Evolutionary conservation across 192 early-diverging fungal genomes (phyloP), one percentile per base, ranked within the genome.

Genomic region (Rhizophagus sp.): DNA sequence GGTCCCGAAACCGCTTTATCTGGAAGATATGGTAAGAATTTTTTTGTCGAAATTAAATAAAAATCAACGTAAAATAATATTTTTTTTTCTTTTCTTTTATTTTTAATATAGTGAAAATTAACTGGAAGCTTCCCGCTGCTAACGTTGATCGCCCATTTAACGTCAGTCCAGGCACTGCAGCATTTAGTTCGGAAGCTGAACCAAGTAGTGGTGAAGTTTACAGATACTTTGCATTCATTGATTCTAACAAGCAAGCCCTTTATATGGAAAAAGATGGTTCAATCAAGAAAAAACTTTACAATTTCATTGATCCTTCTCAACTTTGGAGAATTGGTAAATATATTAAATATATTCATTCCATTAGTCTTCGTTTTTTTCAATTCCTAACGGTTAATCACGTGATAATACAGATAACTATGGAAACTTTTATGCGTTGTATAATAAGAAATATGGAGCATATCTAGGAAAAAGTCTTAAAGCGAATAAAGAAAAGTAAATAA

Each of bases 151-250:
- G 34, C 47, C 34, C 33, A 44, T 70, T 70, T 3, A 70, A 33
- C 4, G 24, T 41, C n/a, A 39, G 15, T 41, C n/a, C 68, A 70
- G 47, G 39, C 19, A 11, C 15, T 9, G 10, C 34, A 24, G 9
- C 68, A 17, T 70, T 19, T n/a, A 11, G 9, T 19, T 10, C 17
- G n/a, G n/a, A 17, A 36, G 68, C 44, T n/a, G 8, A 36, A 2
- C 4, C 68, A 44, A 41, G n/a, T n/a, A 70, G 6, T 11, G 68
- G 41, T 25, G 68, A 70, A 70, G 34, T 70, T 12, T 70, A 70
- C 33, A 34, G 68, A 41, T 70, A 70, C 39, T 70, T 70, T 70
- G 68, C 68, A 70, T 70, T 70, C 10, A 17, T 70, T 44, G 68
- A 70, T 70, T 11, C 36, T 70, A 1, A 24, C 19, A 70, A 70